Percentiles rank a stretch among this genome's conserved stretches.
Conservation (phyloP, 2,329 filamentous ascomycete genomes). For the Cladosporium cucumerinum region DNA sequence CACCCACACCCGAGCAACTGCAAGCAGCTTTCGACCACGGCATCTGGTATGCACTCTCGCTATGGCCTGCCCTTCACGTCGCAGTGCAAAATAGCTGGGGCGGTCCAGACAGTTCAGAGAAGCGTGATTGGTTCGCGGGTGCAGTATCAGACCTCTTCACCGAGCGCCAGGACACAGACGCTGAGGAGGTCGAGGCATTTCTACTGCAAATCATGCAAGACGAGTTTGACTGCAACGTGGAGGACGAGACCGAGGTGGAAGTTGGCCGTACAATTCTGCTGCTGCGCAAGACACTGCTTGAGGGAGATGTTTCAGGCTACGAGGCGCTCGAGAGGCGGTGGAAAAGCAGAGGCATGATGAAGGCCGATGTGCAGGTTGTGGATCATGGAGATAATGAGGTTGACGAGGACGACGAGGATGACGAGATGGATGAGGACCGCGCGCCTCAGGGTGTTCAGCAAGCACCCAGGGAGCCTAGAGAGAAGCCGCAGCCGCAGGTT, state of each 20-base stretch:
- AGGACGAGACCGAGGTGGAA: conserved; percentile 78
- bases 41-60: conserved; percentile 78
- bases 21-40: conserved; percentile 66
- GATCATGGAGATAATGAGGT: conserved; percentile 60
- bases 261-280: conserved; percentile 71
- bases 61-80: conserved; percentile 84
- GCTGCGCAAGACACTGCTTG: conserved; percentile 60
- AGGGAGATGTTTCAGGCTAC: conserved; percentile 77
- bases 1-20: conserved; percentile 28
- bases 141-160: conserved; percentile 77
- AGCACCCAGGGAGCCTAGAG: conserved; percentile 46
- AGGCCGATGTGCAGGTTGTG: conserved; percentile 49
- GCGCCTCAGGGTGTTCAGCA: conserved; percentile 58
- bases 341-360: conserved; percentile 66
- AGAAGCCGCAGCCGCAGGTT: conserved; percentile 59
- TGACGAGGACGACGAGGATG: conserved; percentile 52
- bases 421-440: conserved; percentile 51
- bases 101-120: conserved; percentile 75
- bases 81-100: conserved; percentile 87
- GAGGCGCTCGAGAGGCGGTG: conserved; percentile 69
- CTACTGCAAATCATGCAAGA: conserved; percentile 89
- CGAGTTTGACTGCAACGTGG: conserved; percentile 89
- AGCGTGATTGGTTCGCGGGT: conserved; percentile 95
- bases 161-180: conserved; percentile 60
- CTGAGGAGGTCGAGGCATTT: conserved; percentile 77